These are phyloP conservation scores for Postia placenta DNA, from an alignment of 768 basidiomycete species.

Conservation along the genomic window DNA sequence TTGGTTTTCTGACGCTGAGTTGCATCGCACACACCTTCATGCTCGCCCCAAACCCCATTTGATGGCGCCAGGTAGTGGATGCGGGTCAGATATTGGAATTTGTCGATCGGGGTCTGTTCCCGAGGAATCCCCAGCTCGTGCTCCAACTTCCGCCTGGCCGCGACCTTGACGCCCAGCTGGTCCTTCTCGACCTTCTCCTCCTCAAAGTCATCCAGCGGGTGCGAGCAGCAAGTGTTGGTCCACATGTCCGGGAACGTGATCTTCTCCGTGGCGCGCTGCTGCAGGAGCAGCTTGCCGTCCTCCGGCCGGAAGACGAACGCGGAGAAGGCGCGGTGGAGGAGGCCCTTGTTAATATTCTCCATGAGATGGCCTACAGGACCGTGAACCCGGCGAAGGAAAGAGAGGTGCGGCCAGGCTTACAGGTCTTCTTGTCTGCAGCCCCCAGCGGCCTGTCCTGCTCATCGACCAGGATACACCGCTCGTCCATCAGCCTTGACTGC, in stretches of 20 bases:
- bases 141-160: slow-evolving; percentile 92
- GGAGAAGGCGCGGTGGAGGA: slow-evolving; percentile 97
- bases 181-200: slow-evolving; percentile 70
- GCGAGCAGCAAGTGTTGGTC: slow-evolving; percentile 99
- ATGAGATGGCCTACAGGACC: slow-evolving; percentile 78
- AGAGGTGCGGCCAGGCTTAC: slow-evolving; percentile 38
- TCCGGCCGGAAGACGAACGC: slow-evolving; percentile 93
- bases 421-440: slow-evolving; percentile 93
- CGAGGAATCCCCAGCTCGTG: slow-evolving; percentile 93
- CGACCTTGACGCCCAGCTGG: slow-evolving; percentile 79
- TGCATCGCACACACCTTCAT: slow-evolving; percentile 66
- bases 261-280: slow-evolving; percentile 95
- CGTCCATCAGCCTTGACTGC: slow-evolving; percentile 94
- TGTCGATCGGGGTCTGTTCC: slow-evolving; percentile 68
- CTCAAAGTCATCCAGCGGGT: slow-evolving; percentile 90
- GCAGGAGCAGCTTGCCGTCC: slow-evolving; percentile 89
- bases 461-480: slow-evolving; percentile 88
- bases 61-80: slow-evolving; percentile 98
- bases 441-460: slow-evolving; percentile 82
- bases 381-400: not conserved
- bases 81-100: slow-evolving; percentile 91
- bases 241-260: slow-evolving; percentile 99
- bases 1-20: no score
- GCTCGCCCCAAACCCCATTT: slow-evolving; percentile 92
- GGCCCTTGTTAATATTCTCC: slow-evolving; percentile 90